These are phyloP conservation scores for Ricinus communis DNA, from an alignment of 345 rosid genomes.

Conservation along the genomic window DNA sequence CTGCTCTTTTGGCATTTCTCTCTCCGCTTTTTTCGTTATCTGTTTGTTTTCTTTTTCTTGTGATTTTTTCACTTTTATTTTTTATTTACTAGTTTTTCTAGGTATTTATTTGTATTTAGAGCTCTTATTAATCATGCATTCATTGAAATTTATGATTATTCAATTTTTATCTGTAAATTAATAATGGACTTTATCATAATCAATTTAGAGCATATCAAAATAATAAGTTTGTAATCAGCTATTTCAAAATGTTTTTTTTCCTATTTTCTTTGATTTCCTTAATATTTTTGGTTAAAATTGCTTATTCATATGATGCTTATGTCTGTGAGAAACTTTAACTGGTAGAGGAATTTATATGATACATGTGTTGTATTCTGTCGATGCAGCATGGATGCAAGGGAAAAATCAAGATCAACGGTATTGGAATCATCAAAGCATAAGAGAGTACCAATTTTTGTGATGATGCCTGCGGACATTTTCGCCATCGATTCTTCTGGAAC, in stretches of 20 bases:
- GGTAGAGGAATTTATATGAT: neutral
- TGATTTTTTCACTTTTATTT: too few relatives aligned
- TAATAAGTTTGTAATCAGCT: neutral
- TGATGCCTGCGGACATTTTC: constrained; percentile 54
- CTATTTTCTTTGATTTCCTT: too few relatives aligned
- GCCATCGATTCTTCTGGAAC: constrained; percentile 54
- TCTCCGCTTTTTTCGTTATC: neutral
- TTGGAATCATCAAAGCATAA: constrained; percentile 56
- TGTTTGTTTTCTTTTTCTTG: neutral
- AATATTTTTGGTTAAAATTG: neutral
- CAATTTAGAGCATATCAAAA: too few relatives aligned
- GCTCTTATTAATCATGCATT: too few relatives aligned
- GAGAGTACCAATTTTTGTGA: constrained; percentile 57
- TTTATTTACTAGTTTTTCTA: too few relatives aligned
- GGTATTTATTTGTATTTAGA: too few relatives aligned
- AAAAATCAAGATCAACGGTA: constrained; percentile 48
- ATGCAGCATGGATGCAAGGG: constrained; percentile 62
- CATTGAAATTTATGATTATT: too few relatives aligned
- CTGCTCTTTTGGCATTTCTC: neutral
- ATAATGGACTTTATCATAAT: too few relatives aligned
- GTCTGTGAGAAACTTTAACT: too few relatives aligned
- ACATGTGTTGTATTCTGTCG: neutral
- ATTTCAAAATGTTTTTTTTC: neutral
- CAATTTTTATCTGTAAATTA: too few relatives aligned
- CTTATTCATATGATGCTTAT: too few relatives aligned